Conservation (phyloP, 2,329 filamentous ascomycete species). For the Colletotrichum falcatum region DNA sequence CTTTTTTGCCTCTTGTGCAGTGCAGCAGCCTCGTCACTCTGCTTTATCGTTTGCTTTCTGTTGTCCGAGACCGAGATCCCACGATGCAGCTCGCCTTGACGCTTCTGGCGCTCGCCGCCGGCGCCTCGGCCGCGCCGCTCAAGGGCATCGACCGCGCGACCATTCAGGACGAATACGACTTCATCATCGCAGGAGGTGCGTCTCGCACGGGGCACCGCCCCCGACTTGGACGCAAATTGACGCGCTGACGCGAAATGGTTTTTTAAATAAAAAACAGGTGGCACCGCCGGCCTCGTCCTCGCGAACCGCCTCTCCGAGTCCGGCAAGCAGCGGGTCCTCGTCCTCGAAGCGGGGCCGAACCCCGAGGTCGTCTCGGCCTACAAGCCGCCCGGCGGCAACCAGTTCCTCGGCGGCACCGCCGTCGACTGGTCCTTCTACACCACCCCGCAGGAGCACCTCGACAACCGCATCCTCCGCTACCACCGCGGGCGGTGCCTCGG, state of each 20-base stretch:
- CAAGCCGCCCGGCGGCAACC: constrained; percentile 45
- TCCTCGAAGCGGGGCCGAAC: constrained; percentile 45
- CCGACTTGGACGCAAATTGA: no score
- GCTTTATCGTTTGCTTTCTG: neutral
- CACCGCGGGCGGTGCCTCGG: constrained; percentile 48
- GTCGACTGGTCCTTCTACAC: constrained; percentile 46
- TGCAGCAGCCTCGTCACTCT: neutral
- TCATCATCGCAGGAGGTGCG: constrained; percentile 43
- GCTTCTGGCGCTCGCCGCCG: constrained; percentile 29
- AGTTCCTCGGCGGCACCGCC: constrained; percentile 44
- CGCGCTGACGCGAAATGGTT: no score
- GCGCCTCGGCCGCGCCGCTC: constrained; percentile 30
- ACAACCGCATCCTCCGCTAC: constrained; percentile 49
- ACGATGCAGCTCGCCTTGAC: constrained; percentile 26
- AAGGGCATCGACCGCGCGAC: constrained; percentile 37
- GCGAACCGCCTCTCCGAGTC: constrained; percentile 45
- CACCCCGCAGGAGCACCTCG: constrained; percentile 42
- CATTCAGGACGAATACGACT: constrained; percentile 42
- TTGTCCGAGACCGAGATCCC: neutral
- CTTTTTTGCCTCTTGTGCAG: neutral
- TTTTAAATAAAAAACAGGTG: no score
- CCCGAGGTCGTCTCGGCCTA: constrained; percentile 44
- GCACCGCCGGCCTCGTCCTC: constrained; percentile 46
- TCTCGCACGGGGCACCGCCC: no score
- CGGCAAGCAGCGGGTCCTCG: constrained; percentile 44